These are phyloP conservation scores for Arthroderma uncinatum DNA, from an alignment of 2,329 filamentous ascomycete genomes.

Conservation along the genomic window DNA sequence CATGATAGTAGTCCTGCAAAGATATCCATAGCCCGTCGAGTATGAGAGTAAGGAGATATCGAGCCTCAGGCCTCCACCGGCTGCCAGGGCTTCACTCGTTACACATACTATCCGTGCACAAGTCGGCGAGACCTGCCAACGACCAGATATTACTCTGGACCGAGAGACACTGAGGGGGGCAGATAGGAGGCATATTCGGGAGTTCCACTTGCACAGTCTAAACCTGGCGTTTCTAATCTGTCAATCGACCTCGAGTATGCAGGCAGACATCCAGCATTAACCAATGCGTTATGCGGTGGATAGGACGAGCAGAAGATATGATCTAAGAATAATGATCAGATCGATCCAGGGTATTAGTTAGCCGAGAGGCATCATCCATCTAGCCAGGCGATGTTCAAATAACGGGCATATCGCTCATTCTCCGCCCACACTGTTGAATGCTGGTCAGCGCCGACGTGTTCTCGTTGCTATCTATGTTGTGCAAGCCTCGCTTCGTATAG, in stretches of 20 bases:
- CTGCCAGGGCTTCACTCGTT: neutral
- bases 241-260: neutral
- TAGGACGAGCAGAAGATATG: no score
- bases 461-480: neutral
- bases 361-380: no score
- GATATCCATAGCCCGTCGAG: no score
- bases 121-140: neutral
- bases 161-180: neutral
- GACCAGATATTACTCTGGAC: neutral
- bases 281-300: no score
- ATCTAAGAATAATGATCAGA: neutral
- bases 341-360: neutral
- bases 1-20: no score
- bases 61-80: neutral
- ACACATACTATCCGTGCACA: neutral
- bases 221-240: neutral
- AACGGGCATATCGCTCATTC: neutral
- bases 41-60: neutral
- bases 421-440: neutral
- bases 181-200: neutral
- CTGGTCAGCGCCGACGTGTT: neutral
- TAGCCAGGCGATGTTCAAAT: no score
- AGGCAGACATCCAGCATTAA: neutral
- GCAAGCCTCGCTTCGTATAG: neutral
- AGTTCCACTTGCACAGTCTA: neutral